Evolutionary conservation across 176 grass and related monocot species (phyloP).

Genomic region (Bromus sterilis): DNA sequence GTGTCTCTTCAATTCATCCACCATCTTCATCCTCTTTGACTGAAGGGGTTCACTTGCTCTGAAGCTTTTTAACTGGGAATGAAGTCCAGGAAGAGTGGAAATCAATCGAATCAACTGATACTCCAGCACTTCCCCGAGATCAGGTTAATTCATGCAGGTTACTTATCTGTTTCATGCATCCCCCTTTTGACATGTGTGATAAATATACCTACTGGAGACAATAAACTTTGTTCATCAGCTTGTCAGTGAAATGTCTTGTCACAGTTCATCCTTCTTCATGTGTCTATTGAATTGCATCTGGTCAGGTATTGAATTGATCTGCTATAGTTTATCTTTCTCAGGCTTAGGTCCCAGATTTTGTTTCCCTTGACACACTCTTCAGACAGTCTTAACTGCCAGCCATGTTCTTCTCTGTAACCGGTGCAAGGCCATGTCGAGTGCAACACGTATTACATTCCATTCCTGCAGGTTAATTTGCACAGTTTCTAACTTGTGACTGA

Average conservation of each 20-base stretch:
- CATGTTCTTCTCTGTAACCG: not conserved
- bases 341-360: not conserved
- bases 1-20: slow-evolving; percentile 57
- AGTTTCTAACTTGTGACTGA: too few species aligned
- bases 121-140: slow-evolving; percentile 11
- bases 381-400: not conserved
- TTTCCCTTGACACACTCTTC: not conserved
- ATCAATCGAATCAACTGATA: slow-evolving; percentile 20
- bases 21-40: slow-evolving; percentile 62
- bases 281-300: too few species aligned
- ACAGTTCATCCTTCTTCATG: too few species aligned
- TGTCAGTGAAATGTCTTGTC: too few species aligned
- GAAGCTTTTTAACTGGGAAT: slow-evolving; percentile 32
- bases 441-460: too few species aligned
- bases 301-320: too few species aligned
- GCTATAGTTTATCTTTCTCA: too few species aligned
- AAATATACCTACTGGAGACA: not conserved
- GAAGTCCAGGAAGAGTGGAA: slow-evolving; percentile 52
- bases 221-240: not conserved
- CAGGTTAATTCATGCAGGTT: not conserved
- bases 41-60: slow-evolving; percentile 33
- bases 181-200: not conserved
- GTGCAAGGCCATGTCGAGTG: not conserved
- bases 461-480: too few species aligned
- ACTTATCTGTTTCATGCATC: not conserved